Evolutionary conservation across 495 filamentous ascomycete genomes (phyloP), one percentile per base, ranked within the genome.

Genomic region (Xylaria bambusicola): DNA sequence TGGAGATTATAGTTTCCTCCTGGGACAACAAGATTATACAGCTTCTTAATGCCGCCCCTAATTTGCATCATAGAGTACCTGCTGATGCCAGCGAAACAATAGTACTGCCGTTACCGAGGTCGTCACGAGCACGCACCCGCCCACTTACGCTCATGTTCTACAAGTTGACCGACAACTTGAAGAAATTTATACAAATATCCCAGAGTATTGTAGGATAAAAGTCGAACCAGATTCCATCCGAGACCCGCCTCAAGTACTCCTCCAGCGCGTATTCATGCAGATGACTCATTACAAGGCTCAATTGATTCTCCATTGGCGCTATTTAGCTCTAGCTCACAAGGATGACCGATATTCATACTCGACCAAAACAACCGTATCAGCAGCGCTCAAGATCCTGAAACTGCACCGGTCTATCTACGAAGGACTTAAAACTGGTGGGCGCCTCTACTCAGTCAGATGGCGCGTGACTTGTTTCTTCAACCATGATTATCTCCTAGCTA

Each of bases 401-500:
- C 61, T 69, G 36, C 74, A 78, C 46, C 73, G 70, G 44, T 60
- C 69, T 31, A 49, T 75, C 15, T 57, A 77, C 35, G 60, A 61
- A 36, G 71, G 75, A 53, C 65, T 71, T 7, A 71, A 74, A 60
- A 67, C 62, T 1, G 65, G 61, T 8, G 75, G 74, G 6, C 62
- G 68, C 9, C 60, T 75, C 13, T 48, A 71, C 29, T 61, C 66
- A 24, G 63, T 75, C 40, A 62, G 63, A 20, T 73, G 74, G 67
- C 64, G 72, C 24, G 13, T 74, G 18, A 67, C 62, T 24, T 74
- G 71, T 45, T 35, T 75, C 20, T 67, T 68, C 47, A 62, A 66
- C 21, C 67, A 75, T 54, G 69, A 67, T 29, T 74, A 74, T 44
- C 64, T 77, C 3, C 63, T 75, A 9, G 75, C 72, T 24, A 65